These are phyloP conservation scores for Marasmius fiardii DNA, from an alignment of 1,284 basidiomycete genomes.

Conservation along the genomic window DNA sequence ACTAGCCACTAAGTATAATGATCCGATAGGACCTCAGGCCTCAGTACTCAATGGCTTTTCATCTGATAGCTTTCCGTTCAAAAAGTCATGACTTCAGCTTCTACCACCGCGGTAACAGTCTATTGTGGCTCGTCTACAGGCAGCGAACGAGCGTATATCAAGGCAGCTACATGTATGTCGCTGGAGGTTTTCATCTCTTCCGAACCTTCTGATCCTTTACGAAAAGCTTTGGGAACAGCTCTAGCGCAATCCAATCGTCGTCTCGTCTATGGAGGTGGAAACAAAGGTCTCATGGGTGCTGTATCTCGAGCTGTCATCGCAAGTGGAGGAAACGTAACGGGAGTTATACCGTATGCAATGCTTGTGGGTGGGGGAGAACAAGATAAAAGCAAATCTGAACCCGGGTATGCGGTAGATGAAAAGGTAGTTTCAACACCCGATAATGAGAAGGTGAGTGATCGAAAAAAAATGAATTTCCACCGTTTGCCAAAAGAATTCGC, in stretches of 20 bases:
- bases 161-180: slow-evolving; percentile 68
- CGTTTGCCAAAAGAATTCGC: no score
- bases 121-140: slow-evolving; percentile 80
- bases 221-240: slow-evolving; percentile 67
- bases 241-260: slow-evolving; percentile 62
- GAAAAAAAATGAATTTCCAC: no score
- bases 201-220: slow-evolving; percentile 2
- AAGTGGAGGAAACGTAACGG: slow-evolving; percentile 72
- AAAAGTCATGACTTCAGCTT: no score
- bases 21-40: no score
- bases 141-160: slow-evolving; percentile 52
- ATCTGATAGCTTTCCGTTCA: no score
- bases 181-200: background rate
- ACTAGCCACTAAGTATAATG: no score
- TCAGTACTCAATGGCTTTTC: no score
- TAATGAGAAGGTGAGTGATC: background rate
- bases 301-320: slow-evolving; percentile 71
- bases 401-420: slow-evolving; percentile 35
- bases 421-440: slow-evolving; percentile 24
- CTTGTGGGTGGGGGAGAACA: slow-evolving; percentile 61
- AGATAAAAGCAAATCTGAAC: slow-evolving; percentile 38
- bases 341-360: slow-evolving; percentile 81
- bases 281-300: slow-evolving; percentile 83
- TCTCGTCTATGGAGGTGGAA: slow-evolving; percentile 89
- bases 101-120: slow-evolving; percentile 54